Evolutionary conservation across 805 yeast genomes (phyloP), one percentile per base, ranked within the genome.

Genomic region (Ogataea nonfermentans): DNA sequence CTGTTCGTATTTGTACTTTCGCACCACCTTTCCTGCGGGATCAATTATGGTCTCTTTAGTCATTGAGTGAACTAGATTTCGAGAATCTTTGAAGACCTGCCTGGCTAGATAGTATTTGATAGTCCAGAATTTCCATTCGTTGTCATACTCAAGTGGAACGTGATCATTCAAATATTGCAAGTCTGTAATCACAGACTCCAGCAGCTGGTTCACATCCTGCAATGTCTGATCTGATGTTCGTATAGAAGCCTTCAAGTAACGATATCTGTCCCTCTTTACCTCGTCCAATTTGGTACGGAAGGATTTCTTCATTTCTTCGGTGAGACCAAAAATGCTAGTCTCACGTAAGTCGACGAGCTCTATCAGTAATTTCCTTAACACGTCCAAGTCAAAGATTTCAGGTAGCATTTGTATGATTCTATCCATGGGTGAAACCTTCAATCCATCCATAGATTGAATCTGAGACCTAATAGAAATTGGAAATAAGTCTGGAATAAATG

Each of bases 401-500:
- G 43, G 41, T n/a, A 51, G 14, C 4, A 19, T 13, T 4, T 27
- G 19, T 9, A 39, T 9, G 5, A 43, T 48, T 3, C 19, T 12
- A n/a, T 45, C 46, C 43, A 47, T 33, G 4, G 42, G 28, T 14
- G 46, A 41, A 9, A 13, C 11, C 14, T 36, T 41, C 9, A 51
- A 24, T n/a, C 37, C 38, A 15, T 49, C 49, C 10, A 44, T 35
- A 2, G 41, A 9, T 6, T 26, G 20, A 4, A 29, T 24, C 28
- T 47, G 42, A 6, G 33, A 29, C 24, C 38, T 41, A 17, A 49
- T 40, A 3, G 41, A 24, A 4, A 16, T 15, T 8, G 56, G 53
- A 52, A 53, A 51, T 9, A 24, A 13, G n/a, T 42, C 34, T 2
- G 48, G 48, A 17, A 40, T 27, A 35, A 44, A 47, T 1, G 44